Percentiles rank a stretch among this genome's conserved stretches.
Evolutionary conservation across 1,139 yeast species (phyloP).

Genomic region (Zhuliangozyma blackwelliae): DNA sequence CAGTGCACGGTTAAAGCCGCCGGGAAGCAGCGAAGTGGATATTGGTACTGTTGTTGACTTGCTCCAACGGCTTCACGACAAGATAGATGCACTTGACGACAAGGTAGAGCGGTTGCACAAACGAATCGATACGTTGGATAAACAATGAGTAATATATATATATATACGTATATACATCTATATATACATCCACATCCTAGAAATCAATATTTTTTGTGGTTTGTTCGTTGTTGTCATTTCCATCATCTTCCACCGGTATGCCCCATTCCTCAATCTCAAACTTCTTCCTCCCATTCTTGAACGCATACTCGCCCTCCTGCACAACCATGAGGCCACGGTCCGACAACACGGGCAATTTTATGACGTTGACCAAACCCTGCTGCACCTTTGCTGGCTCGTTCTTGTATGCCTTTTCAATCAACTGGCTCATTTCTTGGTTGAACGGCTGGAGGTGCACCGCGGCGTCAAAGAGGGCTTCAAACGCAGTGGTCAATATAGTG

Average conservation of each 20-base stretch:
- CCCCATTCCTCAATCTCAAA: slow-evolving; percentile 93
- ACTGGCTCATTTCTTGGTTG: slow-evolving; percentile 64
- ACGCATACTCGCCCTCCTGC: slow-evolving; percentile 74
- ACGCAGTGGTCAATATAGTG: slow-evolving; percentile 41
- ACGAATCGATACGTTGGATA: too few species aligned
- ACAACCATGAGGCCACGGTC: slow-evolving; percentile 79
- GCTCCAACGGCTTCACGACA: too few species aligned
- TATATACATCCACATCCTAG: slow-evolving; percentile 11
- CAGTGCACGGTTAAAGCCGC: too few species aligned
- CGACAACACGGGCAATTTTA: slow-evolving; percentile 67
- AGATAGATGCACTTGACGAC: too few species aligned
- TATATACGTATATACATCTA: too few species aligned
- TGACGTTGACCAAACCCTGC: slow-evolving; percentile 80
- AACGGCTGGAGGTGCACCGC: slow-evolving; percentile 80
- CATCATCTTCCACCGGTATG: slow-evolving; percentile 84
- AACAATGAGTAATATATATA: too few species aligned
- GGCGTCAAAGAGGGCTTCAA: slow-evolving; percentile 65
- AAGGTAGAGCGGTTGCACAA: too few species aligned
- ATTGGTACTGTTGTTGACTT: too few species aligned
- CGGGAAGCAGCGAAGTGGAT: too few species aligned
- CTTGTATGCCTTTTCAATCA: slow-evolving; percentile 64
- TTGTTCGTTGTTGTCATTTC: slow-evolving; percentile 30
- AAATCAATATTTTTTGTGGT: slow-evolving; percentile 37
- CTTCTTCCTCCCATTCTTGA: slow-evolving; percentile 75
- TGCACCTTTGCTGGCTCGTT: slow-evolving; percentile 72